phyloP scores from a whole-genome alignment of 192 early-diverging fungal species.

The Umbelopsis ramanniana region DNA sequence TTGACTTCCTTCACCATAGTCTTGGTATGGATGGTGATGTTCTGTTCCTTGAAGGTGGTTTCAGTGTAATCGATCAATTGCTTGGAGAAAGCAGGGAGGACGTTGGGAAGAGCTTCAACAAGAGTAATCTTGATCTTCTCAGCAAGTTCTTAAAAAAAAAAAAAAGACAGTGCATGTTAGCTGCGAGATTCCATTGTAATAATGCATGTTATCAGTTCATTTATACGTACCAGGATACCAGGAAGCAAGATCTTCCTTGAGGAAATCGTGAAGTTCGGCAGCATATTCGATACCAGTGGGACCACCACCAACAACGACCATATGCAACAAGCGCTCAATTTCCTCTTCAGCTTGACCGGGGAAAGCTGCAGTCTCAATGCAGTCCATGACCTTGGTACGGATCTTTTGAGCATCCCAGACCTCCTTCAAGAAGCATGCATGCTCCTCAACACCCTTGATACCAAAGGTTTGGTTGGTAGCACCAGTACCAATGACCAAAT shows the following conservation, averaged over 20 bases:
- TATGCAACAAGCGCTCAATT: slow-evolving; percentile 74
- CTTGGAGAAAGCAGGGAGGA: slow-evolving; percentile 77
- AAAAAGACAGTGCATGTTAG: not conserved
- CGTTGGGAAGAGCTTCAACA: slow-evolving; percentile 78
- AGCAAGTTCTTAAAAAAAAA: slow-evolving; percentile 66
- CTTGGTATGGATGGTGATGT: slow-evolving; percentile 76
- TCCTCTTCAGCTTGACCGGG: slow-evolving; percentile 74
- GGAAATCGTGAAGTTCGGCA: slow-evolving; percentile 83
- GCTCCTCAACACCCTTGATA: slow-evolving; percentile 75
- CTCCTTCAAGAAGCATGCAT: slow-evolving; percentile 79
- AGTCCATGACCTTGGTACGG: slow-evolving; percentile 77
- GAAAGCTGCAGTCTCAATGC: slow-evolving; percentile 71
- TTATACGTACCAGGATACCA: slow-evolving; percentile 68
- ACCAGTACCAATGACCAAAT: slow-evolving; percentile 77
- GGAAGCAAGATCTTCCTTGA: slow-evolving; percentile 68
- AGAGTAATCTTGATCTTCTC: slow-evolving; percentile 80
- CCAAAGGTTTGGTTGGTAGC: slow-evolving; percentile 83
- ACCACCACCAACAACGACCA: slow-evolving; percentile 79
- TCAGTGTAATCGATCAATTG: slow-evolving; percentile 84
- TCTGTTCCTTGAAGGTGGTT: slow-evolving; percentile 73
- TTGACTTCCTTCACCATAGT: slow-evolving; percentile 81
- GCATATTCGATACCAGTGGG: slow-evolving; percentile 74
- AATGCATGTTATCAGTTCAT: not conserved
- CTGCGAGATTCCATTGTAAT: no score
- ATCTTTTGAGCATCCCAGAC: slow-evolving; percentile 82